Conservation (phyloP, 768 basidiomycete genomes). For the Mycena pura region DNA sequence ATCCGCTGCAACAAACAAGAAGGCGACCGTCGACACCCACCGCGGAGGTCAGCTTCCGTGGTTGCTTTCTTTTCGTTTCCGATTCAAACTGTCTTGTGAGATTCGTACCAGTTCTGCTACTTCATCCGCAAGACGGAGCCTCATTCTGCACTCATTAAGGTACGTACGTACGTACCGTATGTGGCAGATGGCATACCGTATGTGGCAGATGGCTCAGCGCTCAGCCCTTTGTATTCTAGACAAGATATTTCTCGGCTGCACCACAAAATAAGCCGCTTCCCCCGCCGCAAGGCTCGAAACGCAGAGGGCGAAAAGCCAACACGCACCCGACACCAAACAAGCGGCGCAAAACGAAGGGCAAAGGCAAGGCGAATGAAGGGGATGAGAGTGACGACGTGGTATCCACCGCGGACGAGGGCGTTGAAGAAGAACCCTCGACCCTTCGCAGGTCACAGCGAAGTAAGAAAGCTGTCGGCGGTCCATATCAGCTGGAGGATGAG, state of each 20-base stretch:
- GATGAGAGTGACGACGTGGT: conserved; percentile 30
- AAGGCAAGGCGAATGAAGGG: conserved; percentile 33
- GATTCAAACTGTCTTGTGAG: conserved; percentile 46
- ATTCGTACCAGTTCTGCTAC: conserved; percentile 89
- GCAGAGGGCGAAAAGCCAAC: conserved; percentile 28
- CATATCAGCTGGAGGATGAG: conserved; percentile 34
- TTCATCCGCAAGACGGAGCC: conserved; percentile 85
- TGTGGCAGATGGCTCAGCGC: neutral
- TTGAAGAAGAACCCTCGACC: conserved; percentile 27
- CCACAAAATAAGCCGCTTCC: conserved; percentile 23
- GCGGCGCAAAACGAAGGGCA: conserved; percentile 48
- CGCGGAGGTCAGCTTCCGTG: conserved; percentile 68
- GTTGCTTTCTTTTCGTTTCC: neutral
- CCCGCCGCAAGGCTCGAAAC: conserved; percentile 16
- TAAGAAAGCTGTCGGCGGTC: conserved; percentile 33
- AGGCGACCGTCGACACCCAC: conserved; percentile 80
- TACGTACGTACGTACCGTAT: conserved; percentile 43
- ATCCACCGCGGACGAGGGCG: conserved; percentile 31
- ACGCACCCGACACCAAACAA: conserved; percentile 36
- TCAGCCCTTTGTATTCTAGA: conserved; percentile 33
- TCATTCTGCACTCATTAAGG: conserved; percentile 85
- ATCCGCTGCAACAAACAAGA: conserved; percentile 56
- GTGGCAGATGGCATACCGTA: neutral
- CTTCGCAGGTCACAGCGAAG: conserved; percentile 41
- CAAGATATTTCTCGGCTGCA: conserved; percentile 47